phyloP scores from a whole-genome alignment of 2,329 filamentous ascomycete genomes.

The Phialophora macrospora region DNA sequence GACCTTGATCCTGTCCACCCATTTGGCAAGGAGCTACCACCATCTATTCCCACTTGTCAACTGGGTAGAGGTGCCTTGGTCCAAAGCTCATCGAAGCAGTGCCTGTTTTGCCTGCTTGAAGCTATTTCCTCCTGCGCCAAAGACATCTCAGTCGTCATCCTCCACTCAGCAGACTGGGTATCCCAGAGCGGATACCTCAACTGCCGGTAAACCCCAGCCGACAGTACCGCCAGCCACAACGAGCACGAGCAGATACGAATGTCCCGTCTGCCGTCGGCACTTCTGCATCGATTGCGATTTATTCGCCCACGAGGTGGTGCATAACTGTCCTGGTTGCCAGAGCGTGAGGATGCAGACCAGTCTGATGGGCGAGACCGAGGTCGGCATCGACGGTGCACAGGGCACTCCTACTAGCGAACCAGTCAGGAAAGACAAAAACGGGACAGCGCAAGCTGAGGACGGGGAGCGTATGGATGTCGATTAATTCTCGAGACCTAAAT shows the following conservation, averaged over 20 bases:
- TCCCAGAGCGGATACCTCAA: background rate
- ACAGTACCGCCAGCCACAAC: background rate
- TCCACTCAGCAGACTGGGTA: slow-evolving; percentile 35
- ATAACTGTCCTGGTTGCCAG: slow-evolving; percentile 93
- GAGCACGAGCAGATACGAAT: slow-evolving; percentile 71
- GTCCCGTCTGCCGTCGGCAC: slow-evolving; percentile 81
- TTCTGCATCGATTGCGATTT: slow-evolving; percentile 99
- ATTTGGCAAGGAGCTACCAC: slow-evolving; percentile 89
- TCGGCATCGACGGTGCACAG: background rate
- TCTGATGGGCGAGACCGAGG: slow-evolving; percentile 39
- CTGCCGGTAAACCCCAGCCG: slow-evolving; percentile 6
- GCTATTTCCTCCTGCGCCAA: slow-evolving; percentile 66
- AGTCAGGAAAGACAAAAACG: slow-evolving; percentile 1
- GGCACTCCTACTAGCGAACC: background rate
- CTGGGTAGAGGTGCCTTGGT: slow-evolving; percentile 89
- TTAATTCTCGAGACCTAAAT: background rate
- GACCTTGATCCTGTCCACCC: slow-evolving; percentile 91
- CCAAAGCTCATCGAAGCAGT: slow-evolving; percentile 63
- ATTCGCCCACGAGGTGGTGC: slow-evolving; percentile 89
- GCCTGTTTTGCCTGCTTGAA: slow-evolving; percentile 80
- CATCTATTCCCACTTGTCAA: slow-evolving; percentile 88
- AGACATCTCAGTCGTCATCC: slow-evolving; percentile 43
- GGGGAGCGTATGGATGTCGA: slow-evolving; percentile 16
- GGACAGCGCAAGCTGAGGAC: slow-evolving; percentile 14
- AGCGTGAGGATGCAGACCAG: slow-evolving; percentile 43